Base-by-base conservation (phyloP, 352 stramenopile species). In the Phytopythium ostracodes region DNA sequence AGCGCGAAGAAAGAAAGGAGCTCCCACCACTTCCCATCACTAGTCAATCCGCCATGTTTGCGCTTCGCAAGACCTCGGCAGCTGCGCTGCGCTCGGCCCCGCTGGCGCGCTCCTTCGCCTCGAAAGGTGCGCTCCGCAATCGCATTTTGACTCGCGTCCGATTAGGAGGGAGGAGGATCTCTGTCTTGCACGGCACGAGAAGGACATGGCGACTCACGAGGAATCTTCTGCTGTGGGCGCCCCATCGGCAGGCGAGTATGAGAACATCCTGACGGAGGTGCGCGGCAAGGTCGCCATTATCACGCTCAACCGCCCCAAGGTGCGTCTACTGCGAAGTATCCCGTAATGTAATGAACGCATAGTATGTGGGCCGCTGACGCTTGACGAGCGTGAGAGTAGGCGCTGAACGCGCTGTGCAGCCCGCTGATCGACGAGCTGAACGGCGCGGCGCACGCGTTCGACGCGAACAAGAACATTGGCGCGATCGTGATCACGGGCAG, bases 401-500 rank as follows among this genome's bases (percentile, higher is more conserved):
- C 96, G 6, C 78, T 99, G 29, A 99, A 99, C 81, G 97, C 97
- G 40, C 80, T 99, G 18, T 98, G 91, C 80, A 97, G 91, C 68
- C 90, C 82, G 14, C 68, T 99, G 29, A 97, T 98, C 44, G 71
- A 93, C 33, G 97, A 99, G 80, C 73, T 99, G 47, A 98, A 98
- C 61, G 84, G 96, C 53, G 97, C 96, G 7, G 90, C 91, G 2
- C 79, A 84, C 52, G 88, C 79, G 22, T 97, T 99, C 62, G 96
- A 99, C 63, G 71, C 81, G 7, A 91, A 99, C 72, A 72, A 93
- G 25, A 90, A 90, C 58, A 87, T 99, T 46, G 92, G 96, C 49
- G 96, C 91, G 50, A 96, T 99, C 56, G 87, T 99, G 46, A 77
- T 99, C 59, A 99, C 97, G 7, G 97, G 97, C 66, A 98, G 83